Base-by-base conservation (phyloP, 169 alveolate genomes). In the Eimeria tenella region DNA sequence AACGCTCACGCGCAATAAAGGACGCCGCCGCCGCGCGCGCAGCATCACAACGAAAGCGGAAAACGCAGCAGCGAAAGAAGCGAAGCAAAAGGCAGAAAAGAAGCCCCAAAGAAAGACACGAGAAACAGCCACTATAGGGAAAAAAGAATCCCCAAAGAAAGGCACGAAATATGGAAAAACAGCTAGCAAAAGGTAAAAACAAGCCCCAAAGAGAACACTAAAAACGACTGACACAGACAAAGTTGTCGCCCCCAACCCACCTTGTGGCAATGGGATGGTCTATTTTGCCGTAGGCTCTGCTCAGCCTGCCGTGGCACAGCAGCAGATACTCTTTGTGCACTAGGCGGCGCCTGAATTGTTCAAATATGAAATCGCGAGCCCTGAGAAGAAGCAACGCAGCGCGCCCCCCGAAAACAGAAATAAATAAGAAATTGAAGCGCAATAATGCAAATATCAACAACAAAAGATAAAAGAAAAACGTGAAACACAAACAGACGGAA, bases 261-360 rank as follows among this genome's bases (percentile, higher is more conserved):
- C 95, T 94, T 4, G 97, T 96, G 73, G 94, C 96, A 15, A 96
- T 95, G 4, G 96, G 96, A 52, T 95, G 93, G 82, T 96, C 95
- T 68, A 96, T 95, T 23, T 83, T 86, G 10, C 95, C 97, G 82
- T 94, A 94, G 49, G 73, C 79, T 65, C 95, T 95, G 77, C 92
- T 92, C 42, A 96, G 91, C 58, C 97, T 77, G 19, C 97, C 97
- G 82, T 96, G 97, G 82, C 97, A 96, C 11, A 96, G 92, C 86
- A 96, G 75, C 55, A 96, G 77, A 52, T 96, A 96, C 89, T 96
- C 97, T 89, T 96, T 96, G 73, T 96, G 96, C 25, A 96, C 97
- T 49, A 83, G 86, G 58, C 97, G 95, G 82, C 94, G 94, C 21
- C 97, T 49, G 92, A 96, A 96, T 74, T 96, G 97, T 68, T 96